Evolutionary conservation across 2,329 filamentous ascomycete genomes (phyloP).

Genomic region (Epichloe gansuensis): DNA sequence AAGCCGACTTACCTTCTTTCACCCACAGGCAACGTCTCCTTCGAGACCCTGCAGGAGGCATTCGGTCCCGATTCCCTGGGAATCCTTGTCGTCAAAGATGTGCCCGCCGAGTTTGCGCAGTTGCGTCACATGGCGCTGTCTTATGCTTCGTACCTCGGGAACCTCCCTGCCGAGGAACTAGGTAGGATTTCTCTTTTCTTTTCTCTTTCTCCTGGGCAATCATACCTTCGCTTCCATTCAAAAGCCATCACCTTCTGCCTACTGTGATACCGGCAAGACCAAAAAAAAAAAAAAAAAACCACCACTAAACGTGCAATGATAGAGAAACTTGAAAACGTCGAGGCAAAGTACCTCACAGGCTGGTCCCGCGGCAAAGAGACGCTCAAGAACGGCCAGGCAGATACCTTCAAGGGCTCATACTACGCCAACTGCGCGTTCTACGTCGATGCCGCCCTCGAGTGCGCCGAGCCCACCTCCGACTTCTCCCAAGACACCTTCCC

Average conservation of each 20-base stretch:
- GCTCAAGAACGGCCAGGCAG: conserved; percentile 63
- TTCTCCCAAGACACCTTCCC: conserved; percentile 56
- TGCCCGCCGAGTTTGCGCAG: conserved; percentile 59
- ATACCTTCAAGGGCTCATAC: conserved; percentile 72
- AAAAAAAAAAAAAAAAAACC: too few species aligned
- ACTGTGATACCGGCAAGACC: too few species aligned
- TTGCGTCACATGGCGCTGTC: conserved; percentile 66
- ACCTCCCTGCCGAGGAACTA: conserved; percentile 59
- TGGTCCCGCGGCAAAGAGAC: conserved; percentile 79
- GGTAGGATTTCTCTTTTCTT: conserved; percentile 33
- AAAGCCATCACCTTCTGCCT: too few species aligned
- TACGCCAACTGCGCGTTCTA: conserved; percentile 78
- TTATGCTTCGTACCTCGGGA: conserved; percentile 80
- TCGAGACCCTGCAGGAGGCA: conserved; percentile 59
- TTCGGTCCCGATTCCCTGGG: conserved; percentile 87
- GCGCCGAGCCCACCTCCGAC: conserved; percentile 45
- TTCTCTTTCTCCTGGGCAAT: not conserved
- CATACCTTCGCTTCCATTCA: not conserved
- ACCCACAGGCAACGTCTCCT: conserved; percentile 49
- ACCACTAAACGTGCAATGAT: not conserved
- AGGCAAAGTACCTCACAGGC: conserved; percentile 54
- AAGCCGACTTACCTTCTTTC: conserved; percentile 2
- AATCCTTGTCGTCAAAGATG: conserved; percentile 83
- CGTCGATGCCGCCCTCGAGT: conserved; percentile 49
- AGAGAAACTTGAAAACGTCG: conserved; percentile 46